phyloP scores from a whole-genome alignment of 805 yeast species.

The Hanseniaspora occidentalis region DNA sequence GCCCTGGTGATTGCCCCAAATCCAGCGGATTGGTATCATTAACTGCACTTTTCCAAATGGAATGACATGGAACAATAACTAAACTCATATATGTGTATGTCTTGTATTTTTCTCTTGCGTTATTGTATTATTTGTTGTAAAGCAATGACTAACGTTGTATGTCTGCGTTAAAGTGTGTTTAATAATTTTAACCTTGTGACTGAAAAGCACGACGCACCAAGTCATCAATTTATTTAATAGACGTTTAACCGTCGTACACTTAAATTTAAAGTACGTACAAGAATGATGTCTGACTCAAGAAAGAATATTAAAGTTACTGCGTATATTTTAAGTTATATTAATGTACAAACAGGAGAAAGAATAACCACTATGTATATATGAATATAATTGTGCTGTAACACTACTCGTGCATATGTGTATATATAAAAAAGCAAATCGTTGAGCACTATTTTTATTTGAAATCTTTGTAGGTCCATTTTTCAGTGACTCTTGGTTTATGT shows the following conservation, averaged over 20 bases:
- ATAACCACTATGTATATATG: no score
- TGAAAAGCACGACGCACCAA: background rate
- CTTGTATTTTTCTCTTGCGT: no score
- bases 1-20: slow-evolving; percentile 34
- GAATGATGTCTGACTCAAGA: no score
- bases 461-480: slow-evolving; percentile 90
- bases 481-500: slow-evolving; percentile 65
- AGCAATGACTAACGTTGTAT: no score
- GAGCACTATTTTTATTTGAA: slow-evolving; percentile 37
- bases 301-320: no score
- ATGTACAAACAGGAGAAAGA: no score
- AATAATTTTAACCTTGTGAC: no score
- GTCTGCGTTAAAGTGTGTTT: background rate
- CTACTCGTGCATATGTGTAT: no score
- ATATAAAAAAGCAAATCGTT: background rate
- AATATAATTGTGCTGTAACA: background rate
- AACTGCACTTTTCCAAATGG: slow-evolving; percentile 35
- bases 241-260: background rate
- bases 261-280: no score
- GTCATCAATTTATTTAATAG: background rate
- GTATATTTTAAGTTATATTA: no score
- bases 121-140: no score
- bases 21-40: slow-evolving; percentile 17
- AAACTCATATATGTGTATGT: no score
- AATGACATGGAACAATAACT: slow-evolving; percentile 50